These are phyloP conservation scores for Hypoxylon sp. DNA, from an alignment of 2,329 filamentous ascomycete species.

Conservation along the genomic window DNA sequence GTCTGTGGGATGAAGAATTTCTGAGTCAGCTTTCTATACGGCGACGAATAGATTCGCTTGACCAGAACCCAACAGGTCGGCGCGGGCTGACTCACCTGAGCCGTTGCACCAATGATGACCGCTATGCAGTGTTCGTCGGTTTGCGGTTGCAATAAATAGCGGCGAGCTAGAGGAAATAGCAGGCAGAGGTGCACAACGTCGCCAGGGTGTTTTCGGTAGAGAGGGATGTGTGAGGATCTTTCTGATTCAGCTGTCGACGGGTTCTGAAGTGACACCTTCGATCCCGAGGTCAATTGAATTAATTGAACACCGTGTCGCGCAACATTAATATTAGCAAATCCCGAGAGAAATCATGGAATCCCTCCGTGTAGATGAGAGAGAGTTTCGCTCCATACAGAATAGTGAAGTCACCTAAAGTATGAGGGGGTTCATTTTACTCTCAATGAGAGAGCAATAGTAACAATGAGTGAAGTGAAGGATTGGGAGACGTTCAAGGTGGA, in stretches of 20 bases:
- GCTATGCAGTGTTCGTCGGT: conserved; percentile 33
- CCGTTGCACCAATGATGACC: conserved; percentile 47
- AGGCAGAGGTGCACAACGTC: conserved; percentile 38
- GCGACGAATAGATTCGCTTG: conserved; percentile 40
- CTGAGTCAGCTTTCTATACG: conserved; percentile 51
- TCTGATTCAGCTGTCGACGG: conserved; percentile 6
- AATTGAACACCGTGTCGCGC: conserved; percentile 39
- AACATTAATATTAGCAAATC: conserved; percentile 29
- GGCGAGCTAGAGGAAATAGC: conserved; percentile 23
- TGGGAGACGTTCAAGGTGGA: conserved; percentile 19
- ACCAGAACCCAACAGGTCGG: conserved; percentile 42
- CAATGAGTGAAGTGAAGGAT: conserved; percentile 9
- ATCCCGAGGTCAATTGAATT: conserved; percentile 39
- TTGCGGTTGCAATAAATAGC: conserved; percentile 37
- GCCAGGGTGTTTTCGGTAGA: conserved; percentile 39
- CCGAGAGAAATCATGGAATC: conserved; percentile 10
- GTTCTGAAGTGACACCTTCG: conserved; percentile 32
- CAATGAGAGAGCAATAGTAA: conserved; percentile 11
- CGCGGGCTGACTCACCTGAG: conserved; percentile 48
- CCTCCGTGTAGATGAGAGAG: conserved; percentile 9
- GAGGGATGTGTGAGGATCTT: conserved; percentile 5
- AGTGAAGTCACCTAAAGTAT: conserved; percentile 9
- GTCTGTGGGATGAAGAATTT: conserved; percentile 43
- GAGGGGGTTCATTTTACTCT: conserved; percentile 6
- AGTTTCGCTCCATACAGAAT: conserved; percentile 18